Evolutionary conservation across 371 early-diverging fungal genomes (phyloP), one percentile per base, ranked within the genome.

Genomic region (Syncephalastrum monosporum): DNA sequence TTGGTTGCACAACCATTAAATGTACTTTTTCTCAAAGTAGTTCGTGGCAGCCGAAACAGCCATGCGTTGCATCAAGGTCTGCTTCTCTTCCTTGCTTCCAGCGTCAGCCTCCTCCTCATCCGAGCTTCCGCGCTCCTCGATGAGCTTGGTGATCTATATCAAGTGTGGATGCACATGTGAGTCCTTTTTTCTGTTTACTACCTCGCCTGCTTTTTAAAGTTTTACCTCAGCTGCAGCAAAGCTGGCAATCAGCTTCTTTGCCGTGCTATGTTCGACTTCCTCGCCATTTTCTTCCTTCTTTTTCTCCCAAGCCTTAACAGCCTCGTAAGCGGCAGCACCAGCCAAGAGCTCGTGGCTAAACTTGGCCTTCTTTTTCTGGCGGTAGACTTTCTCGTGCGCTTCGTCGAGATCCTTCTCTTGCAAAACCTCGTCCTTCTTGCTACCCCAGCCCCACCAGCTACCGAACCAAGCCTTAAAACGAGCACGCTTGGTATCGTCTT

Each of bases 281-380:
- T 63, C 43, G 23, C 68, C 65, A 21, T 71, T 62, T 33, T 63
- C 59, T 42, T 59, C 55, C 33, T 69, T 66, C 42, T 69, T 65
- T 27, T 66, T 61, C 50, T 79, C 82, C 62, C 66, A 66, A 8
- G 67, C 24, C 55, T 65, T 79, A 49, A 77, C 72, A 47, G 82
- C 82, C 50, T 77, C 78, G 47, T 69, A 82, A 25, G 76, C 79
- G 45, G 74, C 82, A 33, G 82, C 82, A 46, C 77, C 82, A 48
- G 76, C 82, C 55, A 82, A 67, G 17, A 82, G 55, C 43, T 82
- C 79, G 53, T 77, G 78, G 56, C 65, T 68, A 17, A 68, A 54
- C 42, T 67, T 60, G 3, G 59, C 38, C 42, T 67, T 72, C 13
- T 54, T 54, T 21, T 68, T 71, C 21, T 71, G 58, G 23, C 64